phyloP scores from a whole-genome alignment of 225 moss, liverwort and hornwort species.

The Straminergon stramineum region DNA sequence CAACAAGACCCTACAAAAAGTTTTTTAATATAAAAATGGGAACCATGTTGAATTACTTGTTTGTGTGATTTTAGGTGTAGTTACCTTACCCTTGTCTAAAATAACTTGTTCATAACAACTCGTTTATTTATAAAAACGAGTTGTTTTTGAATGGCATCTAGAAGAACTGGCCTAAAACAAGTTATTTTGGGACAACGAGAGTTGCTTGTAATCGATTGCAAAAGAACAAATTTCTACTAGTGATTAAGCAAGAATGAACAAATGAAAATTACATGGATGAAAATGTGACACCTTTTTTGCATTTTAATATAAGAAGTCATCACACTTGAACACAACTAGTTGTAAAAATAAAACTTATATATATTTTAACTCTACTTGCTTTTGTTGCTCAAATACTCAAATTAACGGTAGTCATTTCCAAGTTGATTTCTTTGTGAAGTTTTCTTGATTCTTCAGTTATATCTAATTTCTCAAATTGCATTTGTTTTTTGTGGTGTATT shows the following conservation, averaged over 20 bases:
- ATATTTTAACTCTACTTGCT: not conserved
- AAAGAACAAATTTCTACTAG: not conserved
- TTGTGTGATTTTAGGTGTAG: too few relatives aligned
- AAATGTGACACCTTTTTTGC: not conserved
- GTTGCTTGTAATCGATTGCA: not conserved
- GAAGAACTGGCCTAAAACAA: not conserved
- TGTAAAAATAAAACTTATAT: not conserved
- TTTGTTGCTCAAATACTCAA: not conserved
- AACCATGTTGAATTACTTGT: too few relatives aligned
- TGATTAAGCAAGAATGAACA: not conserved
- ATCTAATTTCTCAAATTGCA: not conserved
- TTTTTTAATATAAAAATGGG: too few relatives aligned
- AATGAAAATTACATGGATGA: not conserved
- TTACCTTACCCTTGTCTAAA: fast-evolving
- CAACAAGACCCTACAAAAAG: too few relatives aligned
- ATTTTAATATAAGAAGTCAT: not conserved
- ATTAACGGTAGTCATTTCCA: not conserved
- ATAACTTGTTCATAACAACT: not conserved
- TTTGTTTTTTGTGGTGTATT: not conserved
- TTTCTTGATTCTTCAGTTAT: not conserved
- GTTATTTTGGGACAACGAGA: fast-evolving
- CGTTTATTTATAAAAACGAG: not conserved
- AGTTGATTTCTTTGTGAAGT: not conserved
- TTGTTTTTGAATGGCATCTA: fast-evolving
- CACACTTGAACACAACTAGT: not conserved